Evolutionary conservation across 1,284 basidiomycete genomes (phyloP).

Genomic region (Ceratobasidium sp.): DNA sequence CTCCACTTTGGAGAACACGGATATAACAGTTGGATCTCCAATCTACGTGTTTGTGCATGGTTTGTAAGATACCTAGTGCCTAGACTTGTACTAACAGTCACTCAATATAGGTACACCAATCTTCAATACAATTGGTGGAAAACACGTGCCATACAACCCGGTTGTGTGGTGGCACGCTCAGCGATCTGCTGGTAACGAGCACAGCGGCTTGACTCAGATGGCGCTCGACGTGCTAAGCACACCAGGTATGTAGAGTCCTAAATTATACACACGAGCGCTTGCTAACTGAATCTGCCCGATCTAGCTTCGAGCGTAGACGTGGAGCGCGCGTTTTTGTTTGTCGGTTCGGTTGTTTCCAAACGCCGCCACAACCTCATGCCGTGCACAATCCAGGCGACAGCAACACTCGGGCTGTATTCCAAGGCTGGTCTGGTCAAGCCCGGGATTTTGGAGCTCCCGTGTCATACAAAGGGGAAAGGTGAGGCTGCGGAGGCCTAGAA

Average conservation of each 20-base stretch:
- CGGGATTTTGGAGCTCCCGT: not conserved
- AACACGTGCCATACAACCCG: not conserved
- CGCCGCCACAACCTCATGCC: not conserved
- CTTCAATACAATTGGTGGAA: not conserved
- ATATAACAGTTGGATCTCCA: not conserved
- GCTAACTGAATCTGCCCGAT: no score
- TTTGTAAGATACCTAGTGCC: not conserved
- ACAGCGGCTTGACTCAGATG: not conserved
- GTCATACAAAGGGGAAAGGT: not conserved
- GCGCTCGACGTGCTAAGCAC: not conserved
- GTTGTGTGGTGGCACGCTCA: not conserved
- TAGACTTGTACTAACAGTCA: not conserved
- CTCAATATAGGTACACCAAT: not conserved
- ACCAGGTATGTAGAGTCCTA: constrained; percentile 5
- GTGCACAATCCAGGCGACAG: not conserved
- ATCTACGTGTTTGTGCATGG: not conserved
- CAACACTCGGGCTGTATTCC: constrained; percentile 3
- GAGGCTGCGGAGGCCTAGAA: not conserved
- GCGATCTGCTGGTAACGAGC: not conserved
- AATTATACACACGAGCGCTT: no score
- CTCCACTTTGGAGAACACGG: not conserved
- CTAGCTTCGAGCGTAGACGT: constrained; percentile 5
- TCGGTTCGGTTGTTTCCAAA: not conserved
- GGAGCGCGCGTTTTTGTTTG: constrained; percentile 10
- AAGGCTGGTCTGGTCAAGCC: not conserved